Evolutionary conservation across 768 basidiomycete genomes (phyloP).

Genomic region (Leccinum boreale): DNA sequence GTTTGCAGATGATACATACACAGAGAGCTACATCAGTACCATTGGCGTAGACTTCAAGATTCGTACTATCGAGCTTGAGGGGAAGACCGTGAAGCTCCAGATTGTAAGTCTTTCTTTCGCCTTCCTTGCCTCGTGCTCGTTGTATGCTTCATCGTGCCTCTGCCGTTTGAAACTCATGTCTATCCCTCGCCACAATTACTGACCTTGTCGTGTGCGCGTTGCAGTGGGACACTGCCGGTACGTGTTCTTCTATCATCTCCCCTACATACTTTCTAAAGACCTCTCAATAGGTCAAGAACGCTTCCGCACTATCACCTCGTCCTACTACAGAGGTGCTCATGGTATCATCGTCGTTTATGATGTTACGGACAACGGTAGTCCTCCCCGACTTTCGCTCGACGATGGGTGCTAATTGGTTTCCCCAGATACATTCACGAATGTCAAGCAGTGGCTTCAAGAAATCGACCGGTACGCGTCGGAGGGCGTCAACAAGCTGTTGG

Average conservation of each 20-base stretch:
- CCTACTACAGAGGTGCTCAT: constrained; percentile 99
- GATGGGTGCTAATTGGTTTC: constrained; percentile 4
- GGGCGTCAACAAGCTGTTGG: constrained; percentile 96
- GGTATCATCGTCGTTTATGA: constrained; percentile 99
- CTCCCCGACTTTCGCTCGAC: neutral
- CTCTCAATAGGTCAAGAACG: constrained; percentile 79
- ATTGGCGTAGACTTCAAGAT: constrained; percentile 99
- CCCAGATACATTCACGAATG: constrained; percentile 88
- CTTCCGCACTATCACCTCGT: constrained; percentile 97
- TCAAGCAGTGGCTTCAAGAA: constrained; percentile 93
- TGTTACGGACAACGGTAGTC: constrained; percentile 86
- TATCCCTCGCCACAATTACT: constrained; percentile 1
- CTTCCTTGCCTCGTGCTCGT: constrained; percentile 1
- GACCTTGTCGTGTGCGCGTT: constrained; percentile 15
- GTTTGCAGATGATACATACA: constrained; percentile 96
- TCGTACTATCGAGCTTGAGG: constrained; percentile 96
- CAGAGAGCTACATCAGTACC: constrained; percentile 95
- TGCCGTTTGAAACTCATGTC: neutral
- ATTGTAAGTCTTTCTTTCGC: constrained; percentile 62
- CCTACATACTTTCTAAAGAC: constrained; percentile 2
- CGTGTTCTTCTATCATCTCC: constrained; percentile 14
- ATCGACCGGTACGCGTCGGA: constrained; percentile 96
- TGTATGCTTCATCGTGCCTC: neutral
- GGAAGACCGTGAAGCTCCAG: constrained; percentile 97
- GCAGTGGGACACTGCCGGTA: constrained; percentile 95